Base-by-base conservation (phyloP, 2,329 filamentous ascomycete genomes). In the Aspergillus novofumigatus region DNA sequence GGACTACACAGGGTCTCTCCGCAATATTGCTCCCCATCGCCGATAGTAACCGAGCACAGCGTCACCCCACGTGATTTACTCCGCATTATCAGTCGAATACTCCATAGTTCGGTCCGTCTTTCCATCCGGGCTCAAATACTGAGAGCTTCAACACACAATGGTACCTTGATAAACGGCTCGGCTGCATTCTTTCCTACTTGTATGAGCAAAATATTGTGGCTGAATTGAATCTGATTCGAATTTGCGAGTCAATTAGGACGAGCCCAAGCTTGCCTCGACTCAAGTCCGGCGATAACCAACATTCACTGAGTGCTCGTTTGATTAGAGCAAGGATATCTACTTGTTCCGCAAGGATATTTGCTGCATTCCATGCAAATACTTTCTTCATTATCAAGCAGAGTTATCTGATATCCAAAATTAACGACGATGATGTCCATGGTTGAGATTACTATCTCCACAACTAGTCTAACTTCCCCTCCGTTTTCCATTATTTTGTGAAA, bases 21-120 rank as follows among this genome's bases (percentile, higher is more conserved):
- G 56, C 58, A 58, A 44, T 55, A 51, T 35, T 35, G 54, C 51
- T 28, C 44, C 54, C 47, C 45, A 63, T 20, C 58, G 58, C 65
- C 65, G 65, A 67, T 49, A 59, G 62, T 67, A 67, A 58, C 65
- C 65, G 65, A 62, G 41, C 25, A 23, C 49, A 53, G 57, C 62
- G 57, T 64, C 44, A 65, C 62, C 3, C 38, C 65, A 67, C 65
- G 65, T 67, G 65, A 58, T 35, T 9, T 28, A 59, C 64, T 63
- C 65, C 65, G 63, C 65, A 65, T 62, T 53, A 49, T 42, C 38
- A 21, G 23, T 10, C 32, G 14, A 14, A 14, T 35, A 35, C 32
- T 35, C 52, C 41, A 23, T 21, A 23, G 20, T 48, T 23, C 52
- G 54, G 55, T 41, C 55, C 51, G 26, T 44, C 10, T 51, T 17